A percentile compares a stretch with the other conserved stretches of the same genome.
phyloP scores from a whole-genome alignment of 495 filamentous ascomycete species.

The Paragyromitra xinjiangensis region DNA sequence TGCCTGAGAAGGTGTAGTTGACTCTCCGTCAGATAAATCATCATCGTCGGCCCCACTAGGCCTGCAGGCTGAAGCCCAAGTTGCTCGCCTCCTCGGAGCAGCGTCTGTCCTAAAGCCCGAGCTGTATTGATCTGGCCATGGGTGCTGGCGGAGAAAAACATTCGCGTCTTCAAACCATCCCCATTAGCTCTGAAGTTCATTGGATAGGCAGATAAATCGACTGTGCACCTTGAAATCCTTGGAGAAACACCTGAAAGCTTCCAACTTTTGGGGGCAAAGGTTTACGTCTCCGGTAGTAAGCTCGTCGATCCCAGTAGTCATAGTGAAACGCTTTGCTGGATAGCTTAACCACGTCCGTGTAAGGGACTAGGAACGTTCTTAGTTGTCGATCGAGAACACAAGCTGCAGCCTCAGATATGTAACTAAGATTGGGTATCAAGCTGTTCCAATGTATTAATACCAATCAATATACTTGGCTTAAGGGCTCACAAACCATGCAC shows the following conservation, averaged over 20 bases:
- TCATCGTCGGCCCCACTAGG: slow-evolving; percentile 75
- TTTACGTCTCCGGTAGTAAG: slow-evolving; percentile 85
- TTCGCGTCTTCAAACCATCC: slow-evolving; percentile 73
- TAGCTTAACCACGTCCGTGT: slow-evolving; percentile 91
- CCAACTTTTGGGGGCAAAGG: slow-evolving; percentile 89
- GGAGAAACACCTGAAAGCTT: slow-evolving; percentile 96
- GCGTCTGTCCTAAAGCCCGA: slow-evolving; percentile 77
- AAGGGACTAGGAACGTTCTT: slow-evolving; percentile 90
- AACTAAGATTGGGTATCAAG: slow-evolving; percentile 98
- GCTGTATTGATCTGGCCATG: slow-evolving; percentile 94
- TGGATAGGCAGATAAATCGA: neutral
- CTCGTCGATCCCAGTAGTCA: slow-evolving; percentile 93
- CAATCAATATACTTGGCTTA: neutral
- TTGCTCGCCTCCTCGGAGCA: slow-evolving; percentile 73
- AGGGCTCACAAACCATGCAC: slow-evolving; percentile 71
- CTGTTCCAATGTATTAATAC: slow-evolving; percentile 55
- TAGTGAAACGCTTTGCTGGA: slow-evolving; percentile 98
- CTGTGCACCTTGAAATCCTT: slow-evolving; percentile 75
- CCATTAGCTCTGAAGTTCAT: slow-evolving; percentile 29
- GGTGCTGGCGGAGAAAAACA: slow-evolving; percentile 90
- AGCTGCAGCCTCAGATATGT: slow-evolving; percentile 96
- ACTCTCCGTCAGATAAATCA: slow-evolving; percentile 71
- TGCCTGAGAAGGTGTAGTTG: slow-evolving; percentile 61
- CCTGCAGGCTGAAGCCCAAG: slow-evolving; percentile 87
- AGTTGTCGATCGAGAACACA: slow-evolving; percentile 92